Conservation (phyloP, 2,329 filamentous ascomycete species). For the Fusarium setosum region DNA sequence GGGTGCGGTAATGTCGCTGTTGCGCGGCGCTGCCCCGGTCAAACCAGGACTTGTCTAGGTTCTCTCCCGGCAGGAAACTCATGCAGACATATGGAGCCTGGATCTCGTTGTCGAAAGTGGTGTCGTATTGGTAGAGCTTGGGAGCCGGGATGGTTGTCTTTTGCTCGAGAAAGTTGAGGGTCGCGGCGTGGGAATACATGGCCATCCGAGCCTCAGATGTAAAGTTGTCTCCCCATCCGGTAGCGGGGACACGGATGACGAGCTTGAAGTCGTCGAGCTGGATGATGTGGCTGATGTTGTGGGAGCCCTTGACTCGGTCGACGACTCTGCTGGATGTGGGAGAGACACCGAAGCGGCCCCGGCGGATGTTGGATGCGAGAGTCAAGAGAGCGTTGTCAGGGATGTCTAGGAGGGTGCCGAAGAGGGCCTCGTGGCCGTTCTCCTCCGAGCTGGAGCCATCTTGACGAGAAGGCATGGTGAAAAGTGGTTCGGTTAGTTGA, state of each 20-base stretch:
- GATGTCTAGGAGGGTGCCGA: neutral
- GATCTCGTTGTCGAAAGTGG: conserved; percentile 3
- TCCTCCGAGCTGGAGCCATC: neutral
- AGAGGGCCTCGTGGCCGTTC: neutral
- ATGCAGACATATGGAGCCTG: conserved; percentile 10
- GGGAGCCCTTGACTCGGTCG: neutral
- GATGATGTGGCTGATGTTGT: neutral
- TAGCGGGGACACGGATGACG: conserved; percentile 6
- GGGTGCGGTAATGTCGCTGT: neutral
- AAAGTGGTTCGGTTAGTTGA: neutral
- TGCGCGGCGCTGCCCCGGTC: neutral
- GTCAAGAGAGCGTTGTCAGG: neutral
- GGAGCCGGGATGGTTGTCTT: conserved; percentile 1
- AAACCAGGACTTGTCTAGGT: neutral
- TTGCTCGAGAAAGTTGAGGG: conserved; percentile 1
- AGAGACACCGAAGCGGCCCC: neutral
- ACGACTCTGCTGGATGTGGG: neutral
- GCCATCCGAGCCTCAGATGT: neutral
- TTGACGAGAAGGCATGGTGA: neutral
- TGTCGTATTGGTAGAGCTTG: neutral
- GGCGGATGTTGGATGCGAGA: neutral
- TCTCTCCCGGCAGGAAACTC: neutral
- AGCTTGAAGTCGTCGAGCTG: conserved; percentile 1
- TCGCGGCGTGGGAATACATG: conserved; percentile 7
- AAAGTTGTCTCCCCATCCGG: neutral